These are phyloP conservation scores for Penicillium chermesinum DNA, from an alignment of 495 filamentous ascomycete species.

Conservation along the genomic window DNA sequence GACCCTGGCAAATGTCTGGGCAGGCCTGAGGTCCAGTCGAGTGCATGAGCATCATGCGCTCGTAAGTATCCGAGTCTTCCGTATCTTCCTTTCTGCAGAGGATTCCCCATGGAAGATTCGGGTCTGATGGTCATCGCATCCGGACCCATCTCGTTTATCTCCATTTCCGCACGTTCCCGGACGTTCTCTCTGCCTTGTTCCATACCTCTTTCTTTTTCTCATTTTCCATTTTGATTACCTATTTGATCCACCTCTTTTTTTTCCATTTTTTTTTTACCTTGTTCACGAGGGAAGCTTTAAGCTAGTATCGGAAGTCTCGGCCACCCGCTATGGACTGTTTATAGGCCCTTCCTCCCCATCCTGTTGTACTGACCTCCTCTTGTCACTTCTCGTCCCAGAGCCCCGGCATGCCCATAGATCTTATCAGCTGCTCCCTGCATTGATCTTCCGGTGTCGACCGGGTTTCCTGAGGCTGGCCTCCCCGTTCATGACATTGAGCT, in stretches of 20 bases:
- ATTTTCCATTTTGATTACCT: not conserved
- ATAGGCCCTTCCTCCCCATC: not conserved
- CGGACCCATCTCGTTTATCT: constrained; percentile 15
- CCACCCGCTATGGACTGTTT: constrained; percentile 5
- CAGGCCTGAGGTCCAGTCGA: too few species aligned
- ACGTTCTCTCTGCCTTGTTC: constrained; percentile 13
- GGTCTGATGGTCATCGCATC: constrained; percentile 12
- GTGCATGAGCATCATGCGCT: constrained; percentile 15
- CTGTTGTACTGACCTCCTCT: constrained; percentile 14
- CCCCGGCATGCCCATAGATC: constrained; percentile 14
- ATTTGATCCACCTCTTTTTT: not conserved
- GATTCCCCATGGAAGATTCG: not conserved
- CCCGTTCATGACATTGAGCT: constrained; percentile 13
- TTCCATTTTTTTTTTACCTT: constrained; percentile 5
- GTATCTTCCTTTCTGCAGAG: constrained; percentile 1
- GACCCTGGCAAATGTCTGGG: too few species aligned
- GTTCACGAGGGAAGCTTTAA: constrained; percentile 9
- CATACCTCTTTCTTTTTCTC: constrained; percentile 4
- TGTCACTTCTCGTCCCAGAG: constrained; percentile 16
- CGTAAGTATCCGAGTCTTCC: constrained; percentile 22
- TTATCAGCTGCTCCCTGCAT: constrained; percentile 13
- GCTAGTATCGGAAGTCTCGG: constrained; percentile 26
- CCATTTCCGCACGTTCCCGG: constrained; percentile 29
- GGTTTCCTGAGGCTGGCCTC: constrained; percentile 6
- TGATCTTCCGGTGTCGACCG: constrained; percentile 15